Evolutionary conservation across 2,329 filamentous ascomycete genomes (phyloP), one percentile per base, ranked within the genome.

Genomic region (Neofusicoccum cordaticola): DNA sequence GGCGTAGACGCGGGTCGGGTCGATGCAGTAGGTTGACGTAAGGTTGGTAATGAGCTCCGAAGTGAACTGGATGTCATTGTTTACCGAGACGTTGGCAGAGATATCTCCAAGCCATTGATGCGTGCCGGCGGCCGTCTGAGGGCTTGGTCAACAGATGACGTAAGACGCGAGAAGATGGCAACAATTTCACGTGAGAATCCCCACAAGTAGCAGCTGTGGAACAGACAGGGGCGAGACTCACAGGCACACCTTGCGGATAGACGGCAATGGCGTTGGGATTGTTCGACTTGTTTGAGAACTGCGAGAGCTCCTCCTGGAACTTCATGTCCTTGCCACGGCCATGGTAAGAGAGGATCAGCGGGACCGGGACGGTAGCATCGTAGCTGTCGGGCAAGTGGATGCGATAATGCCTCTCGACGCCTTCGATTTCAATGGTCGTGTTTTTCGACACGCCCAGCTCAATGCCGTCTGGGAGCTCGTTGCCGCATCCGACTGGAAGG

Each of bases 281-380:
- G 65, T 78, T 78, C 0, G 71, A 69, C 13, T 77, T 70, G 57
- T 82, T 80, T 37, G 79, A 80, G 69, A 84, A 82, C 51, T 79
- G 76, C 7, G 81, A 80, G 2, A 83, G 74, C 3, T 70, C 65
- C 67, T 80, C 77, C 67, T 83, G 75, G 8, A 74, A 72, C 44
- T 71, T 67, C 44, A 76, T 75, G 35, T 73, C 71, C 57, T 78
- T 75, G 17, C 67, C 69, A 4, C 78, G 75, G 4, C 82, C 82
- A 64, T 84, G 82, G 68, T 79, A 84, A 5, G 82, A 82, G 39
- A 84, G 72, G 41, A 83, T 81, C 34, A 84, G 63, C 0, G 80
- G 76, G 0, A 76, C 70, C 2, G 79, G 73, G 1, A 62, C 75
- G 52, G 73, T 70, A 11, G 65, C 65, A 22, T 79, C 67, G 71